Percentiles rank a stretch among this genome's conserved stretches.
These are phyloP conservation scores for Fraxinus angustifolia DNA, from an alignment of 305 asterid genomes.

Conservation along the genomic window DNA sequence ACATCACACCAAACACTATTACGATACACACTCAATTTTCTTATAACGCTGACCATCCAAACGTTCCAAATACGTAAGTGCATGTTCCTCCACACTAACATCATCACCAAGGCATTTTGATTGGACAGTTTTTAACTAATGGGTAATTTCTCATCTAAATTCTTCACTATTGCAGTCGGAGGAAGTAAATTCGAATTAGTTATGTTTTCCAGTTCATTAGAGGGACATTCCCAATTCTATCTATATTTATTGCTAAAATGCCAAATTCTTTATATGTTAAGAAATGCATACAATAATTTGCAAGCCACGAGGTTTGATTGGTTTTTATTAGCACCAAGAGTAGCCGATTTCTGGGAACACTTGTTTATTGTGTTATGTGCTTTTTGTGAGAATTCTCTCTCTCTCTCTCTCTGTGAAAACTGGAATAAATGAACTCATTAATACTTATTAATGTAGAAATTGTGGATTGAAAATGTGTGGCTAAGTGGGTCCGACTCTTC, in stretches of 20 bases:
- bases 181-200: background rate
- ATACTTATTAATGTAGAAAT: background rate
- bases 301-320: background rate
- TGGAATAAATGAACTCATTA: no score
- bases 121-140: no score
- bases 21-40: no score
- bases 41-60: no score
- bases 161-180: background rate
- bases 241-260: background rate
- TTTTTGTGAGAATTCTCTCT: no score
- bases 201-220: background rate
- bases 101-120: no score
- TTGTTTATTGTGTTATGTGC: no score
- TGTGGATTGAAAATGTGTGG: background rate
- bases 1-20: no score
- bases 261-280: background rate
- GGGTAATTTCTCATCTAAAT: background rate
- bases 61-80: no score
- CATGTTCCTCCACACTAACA: no score
- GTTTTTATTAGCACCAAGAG: background rate
- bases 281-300: background rate
- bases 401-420: no score
- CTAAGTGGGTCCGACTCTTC: background rate
- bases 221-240: background rate
- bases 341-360: no score